These are phyloP conservation scores for Trichophyton schoenleinii DNA, from an alignment of 2,329 filamentous ascomycete species.

Conservation along the genomic window DNA sequence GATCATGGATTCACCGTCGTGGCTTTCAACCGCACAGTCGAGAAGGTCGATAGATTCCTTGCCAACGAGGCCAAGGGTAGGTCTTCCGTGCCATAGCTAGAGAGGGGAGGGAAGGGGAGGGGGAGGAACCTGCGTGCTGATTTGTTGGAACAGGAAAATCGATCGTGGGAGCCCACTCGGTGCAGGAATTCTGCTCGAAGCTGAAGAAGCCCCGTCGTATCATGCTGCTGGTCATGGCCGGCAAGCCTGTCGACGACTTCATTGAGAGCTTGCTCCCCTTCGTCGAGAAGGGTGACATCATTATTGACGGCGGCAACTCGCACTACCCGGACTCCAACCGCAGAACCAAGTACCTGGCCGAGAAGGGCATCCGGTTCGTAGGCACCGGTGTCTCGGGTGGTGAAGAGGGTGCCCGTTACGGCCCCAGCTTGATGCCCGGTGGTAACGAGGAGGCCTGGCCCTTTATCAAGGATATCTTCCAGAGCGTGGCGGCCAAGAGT, in stretches of 20 bases:
- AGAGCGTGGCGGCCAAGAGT: constrained; percentile 94
- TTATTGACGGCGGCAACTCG: constrained; percentile 98
- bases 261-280: constrained; percentile 85
- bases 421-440: constrained; percentile 96
- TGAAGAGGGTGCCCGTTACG: constrained; percentile 97
- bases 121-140: neutral
- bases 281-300: constrained; percentile 81
- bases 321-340: constrained; percentile 99
- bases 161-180: constrained; percentile 82
- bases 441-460: constrained; percentile 97
- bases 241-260: constrained; percentile 96
- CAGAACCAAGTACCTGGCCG: constrained; percentile 72
- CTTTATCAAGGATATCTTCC: constrained; percentile 97
- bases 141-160: constrained; percentile 54
- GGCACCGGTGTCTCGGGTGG: constrained; percentile 96
- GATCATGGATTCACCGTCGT: constrained; percentile 92
- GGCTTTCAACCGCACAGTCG: constrained; percentile 96
- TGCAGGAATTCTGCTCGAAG: constrained; percentile 90
- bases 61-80: constrained; percentile 74
- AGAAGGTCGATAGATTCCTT: constrained; percentile 94
- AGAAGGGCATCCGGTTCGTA: constrained; percentile 89
- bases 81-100: no score
- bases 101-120: no score
- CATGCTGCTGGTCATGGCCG: constrained; percentile 98
- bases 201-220: constrained; percentile 93